Evolutionary conservation across 2,329 filamentous ascomycete species (phyloP).

Genomic region (Monilinia vaccinii-corymbosi): DNA sequence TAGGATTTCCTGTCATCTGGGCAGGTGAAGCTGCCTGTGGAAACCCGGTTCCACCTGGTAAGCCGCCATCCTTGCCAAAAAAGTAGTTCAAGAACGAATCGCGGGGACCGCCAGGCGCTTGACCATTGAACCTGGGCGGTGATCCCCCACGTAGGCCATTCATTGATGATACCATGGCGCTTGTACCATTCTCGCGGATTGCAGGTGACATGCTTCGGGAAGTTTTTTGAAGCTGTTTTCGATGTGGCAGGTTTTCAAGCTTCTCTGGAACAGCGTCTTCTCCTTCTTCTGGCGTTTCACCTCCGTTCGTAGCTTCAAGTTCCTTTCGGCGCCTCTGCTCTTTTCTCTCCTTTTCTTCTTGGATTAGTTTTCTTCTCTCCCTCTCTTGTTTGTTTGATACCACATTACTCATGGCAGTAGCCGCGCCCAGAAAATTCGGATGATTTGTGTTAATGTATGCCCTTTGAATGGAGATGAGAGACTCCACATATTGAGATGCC

Average conservation of each 20-base stretch:
- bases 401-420: conserved; percentile 94
- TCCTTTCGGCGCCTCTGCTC: conserved; percentile 80
- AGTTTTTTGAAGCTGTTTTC: conserved; percentile 44
- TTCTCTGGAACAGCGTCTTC: conserved; percentile 39
- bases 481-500: conserved; percentile 85
- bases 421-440: conserved; percentile 94
- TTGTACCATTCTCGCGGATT: conserved; percentile 56
- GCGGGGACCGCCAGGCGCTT: conserved; percentile 53
- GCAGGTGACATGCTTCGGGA: conserved; percentile 76
- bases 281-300: conserved; percentile 56
- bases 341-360: conserved; percentile 78
- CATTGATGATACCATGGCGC: conserved; percentile 53
- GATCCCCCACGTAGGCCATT: conserved; percentile 57
- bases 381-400: conserved; percentile 92
- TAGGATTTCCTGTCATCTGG: conserved; percentile 26
- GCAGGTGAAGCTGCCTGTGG: conserved; percentile 28
- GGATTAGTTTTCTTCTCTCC: conserved; percentile 69
- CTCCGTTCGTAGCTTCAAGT: conserved; percentile 62
- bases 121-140: conserved; percentile 52
- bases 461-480: conserved; percentile 90
- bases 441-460: conserved; percentile 99
- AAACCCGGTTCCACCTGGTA: conserved; percentile 34
- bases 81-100: conserved; percentile 98
- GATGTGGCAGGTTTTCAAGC: conserved; percentile 46
- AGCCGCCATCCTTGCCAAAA: conserved; percentile 84